Percentiles rank a stretch among this genome's conserved stretches.
phyloP scores from a whole-genome alignment of 768 basidiomycete species.

The Collybia sordida region DNA sequence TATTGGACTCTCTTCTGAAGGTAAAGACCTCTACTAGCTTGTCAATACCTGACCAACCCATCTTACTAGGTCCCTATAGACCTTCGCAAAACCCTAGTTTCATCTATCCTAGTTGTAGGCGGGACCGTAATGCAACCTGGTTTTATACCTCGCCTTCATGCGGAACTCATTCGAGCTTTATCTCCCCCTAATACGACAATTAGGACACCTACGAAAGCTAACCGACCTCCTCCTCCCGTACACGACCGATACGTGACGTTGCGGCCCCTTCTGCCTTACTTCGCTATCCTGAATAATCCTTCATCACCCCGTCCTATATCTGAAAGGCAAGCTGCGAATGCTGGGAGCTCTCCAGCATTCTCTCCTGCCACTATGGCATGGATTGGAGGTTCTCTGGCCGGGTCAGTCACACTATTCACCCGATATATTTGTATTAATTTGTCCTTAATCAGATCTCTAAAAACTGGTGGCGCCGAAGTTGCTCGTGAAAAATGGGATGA shows the following conservation, averaged over 20 bases:
- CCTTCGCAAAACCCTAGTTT: conserved; percentile 79
- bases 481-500: conserved; percentile 87
- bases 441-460: conserved; percentile 58
- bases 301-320: conserved; percentile 51
- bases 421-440: conserved; percentile 6
- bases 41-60: neutral
- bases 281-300: conserved; percentile 88
- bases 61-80: conserved; percentile 80
- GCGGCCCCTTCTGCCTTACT: conserved; percentile 65
- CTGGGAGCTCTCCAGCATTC: conserved; percentile 88
- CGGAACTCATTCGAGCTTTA: conserved; percentile 69
- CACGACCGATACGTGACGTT: conserved; percentile 79
- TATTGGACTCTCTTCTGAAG: conserved; percentile 80
- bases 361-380: conserved; percentile 78
- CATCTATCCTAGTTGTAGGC: conserved; percentile 83
- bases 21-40: conserved; percentile 30
- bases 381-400: conserved; percentile 93
- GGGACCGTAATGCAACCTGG: conserved; percentile 92
- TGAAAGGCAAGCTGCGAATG: conserved; percentile 55
- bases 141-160: conserved; percentile 86
- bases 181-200: conserved; percentile 31
- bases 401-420: conserved; percentile 47
- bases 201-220: conserved; percentile 34
- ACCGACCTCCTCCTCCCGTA: conserved; percentile 39
- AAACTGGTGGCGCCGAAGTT: conserved; percentile 84